Evolutionary conservation across 1,284 basidiomycete genomes (phyloP), one percentile per base, ranked within the genome.

Genomic region (Marasmius sp.): DNA sequence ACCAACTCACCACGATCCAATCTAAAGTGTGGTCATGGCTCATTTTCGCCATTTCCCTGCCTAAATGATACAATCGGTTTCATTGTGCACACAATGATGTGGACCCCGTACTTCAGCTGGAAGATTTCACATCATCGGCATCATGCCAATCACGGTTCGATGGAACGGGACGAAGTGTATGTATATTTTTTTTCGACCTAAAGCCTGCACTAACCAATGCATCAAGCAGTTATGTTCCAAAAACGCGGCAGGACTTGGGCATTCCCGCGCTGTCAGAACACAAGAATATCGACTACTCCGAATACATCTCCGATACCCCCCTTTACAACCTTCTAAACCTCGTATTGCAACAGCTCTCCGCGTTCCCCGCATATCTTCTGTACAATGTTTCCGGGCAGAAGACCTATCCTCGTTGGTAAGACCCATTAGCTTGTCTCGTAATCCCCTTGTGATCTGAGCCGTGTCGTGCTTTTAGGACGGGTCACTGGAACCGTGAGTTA

Each of bases 321-420:
- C 71, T 88, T 49, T 87, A 82, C 67, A 87, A 84, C 0, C 71
- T 87, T 12, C 80, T 74, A 67, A 82, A 79, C 77, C 74, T 85
- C 33, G 67, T 85, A 54, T 77, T 80, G 18, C 81, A 84, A 65
- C 93, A 95, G 75, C 77, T 93, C 6, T 80, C 91, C 20, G 93
- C 92, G 5, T 93, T 92, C 74, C 84, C 80, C 11, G 83, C 85
- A 60, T 93, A 92, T 77, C 86, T 92, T 55, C 45, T 87, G 11
- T 83, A 78, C 73, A 88, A 88, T 69, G 84, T 86, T 6, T 87
- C 86, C 12, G 85, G 86, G 1, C 85, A 87, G 67, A 85, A 83
- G 73, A 72, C 83, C 76, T 84, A 95, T 83, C 88, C 87, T 54
- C 79, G 78, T 72, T 84, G 79, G 77, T 86, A 84, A 14, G 86